Evolutionary conservation across 73 alveolate species (phyloP).

Genomic region (Stentor coeruleus): DNA sequence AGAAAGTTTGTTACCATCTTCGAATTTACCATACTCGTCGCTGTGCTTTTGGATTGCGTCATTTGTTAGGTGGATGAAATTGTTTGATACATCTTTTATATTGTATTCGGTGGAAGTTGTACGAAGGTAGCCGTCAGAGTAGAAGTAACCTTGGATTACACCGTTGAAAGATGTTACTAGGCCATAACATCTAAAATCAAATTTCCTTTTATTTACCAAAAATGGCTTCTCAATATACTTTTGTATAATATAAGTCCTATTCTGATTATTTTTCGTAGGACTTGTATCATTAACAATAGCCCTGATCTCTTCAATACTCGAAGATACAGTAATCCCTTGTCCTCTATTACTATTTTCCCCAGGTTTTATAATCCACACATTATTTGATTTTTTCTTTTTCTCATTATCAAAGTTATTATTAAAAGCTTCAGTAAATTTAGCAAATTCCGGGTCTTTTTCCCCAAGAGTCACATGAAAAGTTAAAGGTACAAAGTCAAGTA

Average conservation of each 20-base stretch:
- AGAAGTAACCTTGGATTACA: slow-evolving; percentile 52
- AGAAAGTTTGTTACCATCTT: slow-evolving; percentile 91
- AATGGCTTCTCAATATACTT: slow-evolving; percentile 92
- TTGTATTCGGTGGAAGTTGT: slow-evolving; percentile 65
- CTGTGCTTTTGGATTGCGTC: slow-evolving; percentile 87
- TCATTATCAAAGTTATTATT: background rate
- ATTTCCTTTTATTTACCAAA: slow-evolving; percentile 77
- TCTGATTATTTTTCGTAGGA: slow-evolving; percentile 27
- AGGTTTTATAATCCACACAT: slow-evolving; percentile 69
- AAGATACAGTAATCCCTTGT: slow-evolving; percentile 59
- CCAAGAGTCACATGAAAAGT: slow-evolving; percentile 72
- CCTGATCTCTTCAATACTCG: slow-evolving; percentile 40
- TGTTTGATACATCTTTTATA: slow-evolving; percentile 63
- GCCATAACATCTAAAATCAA: slow-evolving; percentile 94
- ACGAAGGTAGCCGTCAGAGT: slow-evolving; percentile 83
- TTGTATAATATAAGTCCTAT: slow-evolving; percentile 68
- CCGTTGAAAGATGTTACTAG: slow-evolving; percentile 62
- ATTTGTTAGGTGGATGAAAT: slow-evolving; percentile 86
- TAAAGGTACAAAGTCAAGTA: slow-evolving; percentile 82
- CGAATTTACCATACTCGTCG: slow-evolving; percentile 82
- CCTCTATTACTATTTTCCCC: slow-evolving; percentile 67
- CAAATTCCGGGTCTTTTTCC: slow-evolving; percentile 32
- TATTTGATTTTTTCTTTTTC: background rate
- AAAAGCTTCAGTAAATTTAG: slow-evolving; percentile 31
- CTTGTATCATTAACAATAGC: slow-evolving; percentile 27